Evolutionary conservation across 257 asterid species (phyloP).

Genomic region (Primulina huaijiensis): DNA sequence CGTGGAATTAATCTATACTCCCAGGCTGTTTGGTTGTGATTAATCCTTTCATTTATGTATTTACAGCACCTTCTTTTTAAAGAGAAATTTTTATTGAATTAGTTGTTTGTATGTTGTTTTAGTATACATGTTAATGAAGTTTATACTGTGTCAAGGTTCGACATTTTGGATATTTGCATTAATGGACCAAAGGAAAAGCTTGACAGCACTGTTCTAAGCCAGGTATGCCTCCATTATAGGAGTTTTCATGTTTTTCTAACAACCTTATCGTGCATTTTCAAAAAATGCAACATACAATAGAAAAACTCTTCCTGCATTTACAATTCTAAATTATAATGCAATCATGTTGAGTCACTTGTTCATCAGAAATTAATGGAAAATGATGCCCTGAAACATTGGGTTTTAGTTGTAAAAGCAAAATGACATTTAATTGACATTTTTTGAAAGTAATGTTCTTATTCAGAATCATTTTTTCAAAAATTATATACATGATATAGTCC

Average conservation of each 20-base stretch:
- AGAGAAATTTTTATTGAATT: slow-evolving; percentile 4
- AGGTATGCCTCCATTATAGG: slow-evolving; percentile 44
- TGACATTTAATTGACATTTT: slow-evolving; percentile 15
- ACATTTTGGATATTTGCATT: slow-evolving; percentile 85
- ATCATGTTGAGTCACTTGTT: neutral
- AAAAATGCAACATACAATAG: neutral
- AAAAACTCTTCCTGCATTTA: neutral
- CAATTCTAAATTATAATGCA: slow-evolving; percentile 11
- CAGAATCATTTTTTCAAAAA: neutral
- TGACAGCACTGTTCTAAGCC: slow-evolving; percentile 92
- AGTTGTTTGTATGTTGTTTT: slow-evolving; percentile 11
- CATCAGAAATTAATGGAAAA: neutral
- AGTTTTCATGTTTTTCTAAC: slow-evolving; percentile 16
- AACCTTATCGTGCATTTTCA: slow-evolving; percentile 10
- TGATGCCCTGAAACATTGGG: neutral
- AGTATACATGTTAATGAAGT: slow-evolving; percentile 19
- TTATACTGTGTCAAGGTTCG: slow-evolving; percentile 47
- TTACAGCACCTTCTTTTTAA: slow-evolving; percentile 7
- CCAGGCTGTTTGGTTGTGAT: slow-evolving; percentile 9
- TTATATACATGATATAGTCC: neutral
- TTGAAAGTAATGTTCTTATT: neutral
- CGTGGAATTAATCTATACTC: neutral
- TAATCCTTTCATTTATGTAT: slow-evolving; percentile 7
- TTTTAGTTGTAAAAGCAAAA: neutral
- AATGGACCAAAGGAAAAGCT: slow-evolving; percentile 94